Base-by-base conservation (phyloP, 2,329 filamentous ascomycete genomes). In the Aspergillus tamarii region DNA sequence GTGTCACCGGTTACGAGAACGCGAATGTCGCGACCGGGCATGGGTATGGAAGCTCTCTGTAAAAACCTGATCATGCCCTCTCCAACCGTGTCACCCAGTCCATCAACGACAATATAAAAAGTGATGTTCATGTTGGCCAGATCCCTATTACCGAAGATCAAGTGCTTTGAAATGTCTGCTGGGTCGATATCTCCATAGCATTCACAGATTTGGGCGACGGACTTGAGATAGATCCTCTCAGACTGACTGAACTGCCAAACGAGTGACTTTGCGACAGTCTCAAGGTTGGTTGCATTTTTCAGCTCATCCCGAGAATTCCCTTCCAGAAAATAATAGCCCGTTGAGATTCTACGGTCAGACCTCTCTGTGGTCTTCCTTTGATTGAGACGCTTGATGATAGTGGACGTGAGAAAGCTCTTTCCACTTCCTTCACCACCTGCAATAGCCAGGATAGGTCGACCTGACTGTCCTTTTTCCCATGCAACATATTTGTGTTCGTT, bases 21-120 rank as follows among this genome's bases (percentile, higher is more conserved):
- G 21, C 67, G 61, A 28, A 73, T 59, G 26, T 60, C 54, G 45
- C 64, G 64, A n/a, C 57, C 46, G 3, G 48, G 34, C 21, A 60
- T 54, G 12, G 63, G 52, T 1, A 41, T 28, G 6, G 63, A 59
- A 3, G 60, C 62, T 21, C 54, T 43, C 26, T 66, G 64, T 12
- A 73, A 62, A 21, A 73, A 70, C 16, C 67, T 57, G 12, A 72
- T 45, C 23, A 73, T 57, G 8, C 68, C 63, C 48, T 69, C 66
- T 4, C 68, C 67, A 3, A 66, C 54, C 5, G 2, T 84, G 83
- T 34, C 87, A 83, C 68, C 67, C 77, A 85, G 67, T 75, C 86
- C 39, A 72, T 87, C 45, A 78, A 87, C 73, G 74, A 78, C 64
- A 79, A 82, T 41, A 67, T 81, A 57, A 72, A 84, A 68, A 8